Percentiles rank a stretch among this genome's conserved stretches.
These are phyloP conservation scores for Rasamsonia emersonii DNA, from an alignment of 2,329 filamentous ascomycete genomes.

Conservation along the genomic window DNA sequence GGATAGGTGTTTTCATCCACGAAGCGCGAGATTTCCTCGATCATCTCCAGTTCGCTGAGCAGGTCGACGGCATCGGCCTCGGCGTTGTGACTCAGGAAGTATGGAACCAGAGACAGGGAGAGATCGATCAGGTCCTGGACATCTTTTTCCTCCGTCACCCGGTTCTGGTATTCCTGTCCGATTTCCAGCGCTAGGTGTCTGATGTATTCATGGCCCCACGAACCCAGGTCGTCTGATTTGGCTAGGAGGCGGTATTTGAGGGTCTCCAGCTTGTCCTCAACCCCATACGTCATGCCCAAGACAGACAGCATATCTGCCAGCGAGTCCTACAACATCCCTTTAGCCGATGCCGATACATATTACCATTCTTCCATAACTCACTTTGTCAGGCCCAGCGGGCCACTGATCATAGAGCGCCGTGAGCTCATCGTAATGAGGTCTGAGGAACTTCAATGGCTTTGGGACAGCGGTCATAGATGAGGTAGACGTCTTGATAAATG, in stretches of 20 bases:
- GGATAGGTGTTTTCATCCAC: slow-evolving; percentile 91
- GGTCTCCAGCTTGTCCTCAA: slow-evolving; percentile 91
- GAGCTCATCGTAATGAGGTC: slow-evolving; percentile 89
- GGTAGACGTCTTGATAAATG: slow-evolving; percentile 96
- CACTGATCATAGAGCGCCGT: slow-evolving; percentile 84
- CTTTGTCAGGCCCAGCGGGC: slow-evolving; percentile 77
- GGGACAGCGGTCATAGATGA: slow-evolving; percentile 99
- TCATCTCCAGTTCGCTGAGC: slow-evolving; percentile 95
- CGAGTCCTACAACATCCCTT: slow-evolving; percentile 44
- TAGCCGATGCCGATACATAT: slow-evolving; percentile 4
- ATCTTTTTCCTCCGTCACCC: slow-evolving; percentile 75
- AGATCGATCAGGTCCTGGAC: slow-evolving; percentile 79
- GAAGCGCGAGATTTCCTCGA: slow-evolving; percentile 79
- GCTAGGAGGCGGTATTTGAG: slow-evolving; percentile 90
- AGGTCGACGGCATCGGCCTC: slow-evolving; percentile 97
- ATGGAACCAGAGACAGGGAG: slow-evolving; percentile 74
- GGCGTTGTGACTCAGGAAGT: slow-evolving; percentile 94
- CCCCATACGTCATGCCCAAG: slow-evolving; percentile 96
- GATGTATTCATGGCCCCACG: slow-evolving; percentile 98
- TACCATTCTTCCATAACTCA: slow-evolving; percentile 30
- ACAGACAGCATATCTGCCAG: slow-evolving; percentile 94
- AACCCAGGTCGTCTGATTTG: slow-evolving; percentile 83
- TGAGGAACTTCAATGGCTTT: slow-evolving; percentile 94
- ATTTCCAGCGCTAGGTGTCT: slow-evolving; percentile 92
- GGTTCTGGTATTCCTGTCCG: slow-evolving; percentile 84